Evolutionary conservation across 441 rosid genomes (phyloP).

Genomic region (Euphorbia corollata): DNA sequence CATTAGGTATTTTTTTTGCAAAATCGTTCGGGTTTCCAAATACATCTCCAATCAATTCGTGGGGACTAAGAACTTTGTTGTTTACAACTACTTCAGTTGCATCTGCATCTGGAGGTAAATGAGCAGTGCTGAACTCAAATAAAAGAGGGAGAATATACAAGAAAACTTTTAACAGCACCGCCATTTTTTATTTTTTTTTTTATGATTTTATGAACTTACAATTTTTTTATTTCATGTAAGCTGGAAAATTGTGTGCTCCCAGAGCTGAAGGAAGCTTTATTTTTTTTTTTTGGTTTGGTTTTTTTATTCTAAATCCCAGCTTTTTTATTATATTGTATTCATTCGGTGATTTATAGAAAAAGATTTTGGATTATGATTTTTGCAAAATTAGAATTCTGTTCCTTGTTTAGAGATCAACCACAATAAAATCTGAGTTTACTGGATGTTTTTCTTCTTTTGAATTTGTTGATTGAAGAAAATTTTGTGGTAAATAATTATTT

Average conservation of each 20-base stretch:
- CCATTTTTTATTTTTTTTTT: conserved; percentile 8
- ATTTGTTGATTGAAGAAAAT: not conserved
- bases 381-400: conserved; percentile 9
- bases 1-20: conserved; percentile 6
- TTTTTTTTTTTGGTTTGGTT: not conserved
- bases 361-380: not conserved
- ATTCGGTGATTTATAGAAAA: conserved; percentile 2
- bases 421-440: not conserved
- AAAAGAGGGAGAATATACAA: conserved; percentile 10
- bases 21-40: conserved; percentile 25
- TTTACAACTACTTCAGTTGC: not conserved
- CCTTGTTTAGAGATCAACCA: conserved; percentile 5
- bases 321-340: not conserved
- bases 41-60: conserved; percentile 26
- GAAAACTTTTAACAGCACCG: not conserved
- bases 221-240: not conserved
- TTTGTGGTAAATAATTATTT: not conserved
- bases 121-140: conserved; percentile 9
- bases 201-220: not conserved
- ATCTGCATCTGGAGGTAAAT: not conserved
- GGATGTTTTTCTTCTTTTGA: not conserved
- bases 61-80: conserved; percentile 18
- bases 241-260: not conserved
- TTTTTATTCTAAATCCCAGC: not conserved
- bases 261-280: not conserved